These are phyloP conservation scores for Stellera chamaejasme DNA, from an alignment of 345 rosid species.

Conservation along the genomic window DNA sequence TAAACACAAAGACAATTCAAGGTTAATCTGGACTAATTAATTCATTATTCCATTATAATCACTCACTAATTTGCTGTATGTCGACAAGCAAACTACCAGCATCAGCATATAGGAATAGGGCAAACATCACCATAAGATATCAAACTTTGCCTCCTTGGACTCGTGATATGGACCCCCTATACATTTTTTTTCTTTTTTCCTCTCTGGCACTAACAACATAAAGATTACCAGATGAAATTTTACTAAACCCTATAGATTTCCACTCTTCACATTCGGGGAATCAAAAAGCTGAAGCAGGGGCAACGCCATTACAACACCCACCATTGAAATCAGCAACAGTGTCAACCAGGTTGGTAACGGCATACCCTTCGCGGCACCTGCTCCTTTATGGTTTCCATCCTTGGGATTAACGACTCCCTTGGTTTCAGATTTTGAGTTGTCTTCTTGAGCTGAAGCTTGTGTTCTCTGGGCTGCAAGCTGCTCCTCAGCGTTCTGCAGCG, in stretches of 20 bases:
- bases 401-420: constrained; percentile 29
- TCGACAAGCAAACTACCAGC: constrained; percentile 7
- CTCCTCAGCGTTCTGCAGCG: constrained; percentile 54
- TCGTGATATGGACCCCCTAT: constrained; percentile 10
- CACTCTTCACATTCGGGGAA: constrained; percentile 1
- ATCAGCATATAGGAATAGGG: constrained; percentile 9
- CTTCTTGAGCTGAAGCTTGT: constrained; percentile 36
- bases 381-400: constrained; percentile 28
- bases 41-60: no score
- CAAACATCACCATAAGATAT: constrained; percentile 12
- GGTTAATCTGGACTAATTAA: no score
- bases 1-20: no score
- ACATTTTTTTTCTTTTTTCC: constrained; percentile 7
- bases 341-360: constrained; percentile 80
- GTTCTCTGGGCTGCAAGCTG: constrained; percentile 27
- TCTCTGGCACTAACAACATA: background rate
- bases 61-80: background rate
- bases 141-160: constrained; percentile 8
- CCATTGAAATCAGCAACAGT: constrained; percentile 73
- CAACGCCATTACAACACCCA: constrained; percentile 92
- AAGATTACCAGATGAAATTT: constrained; percentile 4
- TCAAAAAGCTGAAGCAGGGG: constrained; percentile 92
- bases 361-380: constrained; percentile 30
- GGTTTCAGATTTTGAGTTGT: constrained; percentile 14
- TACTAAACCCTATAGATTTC: constrained; percentile 17